Conservation (phyloP, 2,329 filamentous ascomycete species). For the Penicillium corylophilum region DNA sequence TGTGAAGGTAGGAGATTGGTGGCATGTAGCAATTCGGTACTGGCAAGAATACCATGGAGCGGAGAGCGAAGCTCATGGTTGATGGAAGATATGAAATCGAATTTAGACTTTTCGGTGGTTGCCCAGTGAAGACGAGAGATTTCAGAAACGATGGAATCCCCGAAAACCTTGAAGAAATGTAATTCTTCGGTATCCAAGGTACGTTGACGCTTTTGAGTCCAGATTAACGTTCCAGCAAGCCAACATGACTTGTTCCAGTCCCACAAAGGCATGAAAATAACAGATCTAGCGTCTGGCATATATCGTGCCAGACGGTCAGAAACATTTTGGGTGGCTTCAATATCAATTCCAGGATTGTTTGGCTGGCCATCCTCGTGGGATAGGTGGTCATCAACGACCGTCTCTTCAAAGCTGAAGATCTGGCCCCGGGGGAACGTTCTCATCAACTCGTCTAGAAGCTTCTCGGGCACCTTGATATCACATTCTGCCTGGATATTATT, state of each 20-base stretch:
- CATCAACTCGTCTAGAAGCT: background rate
- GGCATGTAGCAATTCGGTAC: background rate
- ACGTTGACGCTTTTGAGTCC: background rate
- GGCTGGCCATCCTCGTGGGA: background rate
- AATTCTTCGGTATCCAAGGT: background rate
- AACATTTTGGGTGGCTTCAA: background rate
- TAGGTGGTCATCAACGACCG: background rate
- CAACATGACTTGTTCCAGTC: background rate
- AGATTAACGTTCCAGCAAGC: background rate
- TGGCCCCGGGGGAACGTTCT: background rate
- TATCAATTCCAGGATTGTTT: background rate
- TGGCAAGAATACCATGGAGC: background rate
- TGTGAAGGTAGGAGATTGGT: background rate
- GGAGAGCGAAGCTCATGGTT: background rate
- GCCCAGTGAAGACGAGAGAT: background rate
- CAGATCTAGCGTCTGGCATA: background rate
- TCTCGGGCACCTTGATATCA: background rate
- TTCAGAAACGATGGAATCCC: background rate
- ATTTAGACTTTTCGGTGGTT: background rate
- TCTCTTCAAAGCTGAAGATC: background rate
- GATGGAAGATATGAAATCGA: background rate
- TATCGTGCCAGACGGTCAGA: background rate
- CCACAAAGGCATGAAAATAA: background rate
- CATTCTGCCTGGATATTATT: background rate
- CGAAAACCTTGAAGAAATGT: background rate